Conservation (phyloP, 345 rosid species). For the Euphorbia pulcherrima region DNA sequence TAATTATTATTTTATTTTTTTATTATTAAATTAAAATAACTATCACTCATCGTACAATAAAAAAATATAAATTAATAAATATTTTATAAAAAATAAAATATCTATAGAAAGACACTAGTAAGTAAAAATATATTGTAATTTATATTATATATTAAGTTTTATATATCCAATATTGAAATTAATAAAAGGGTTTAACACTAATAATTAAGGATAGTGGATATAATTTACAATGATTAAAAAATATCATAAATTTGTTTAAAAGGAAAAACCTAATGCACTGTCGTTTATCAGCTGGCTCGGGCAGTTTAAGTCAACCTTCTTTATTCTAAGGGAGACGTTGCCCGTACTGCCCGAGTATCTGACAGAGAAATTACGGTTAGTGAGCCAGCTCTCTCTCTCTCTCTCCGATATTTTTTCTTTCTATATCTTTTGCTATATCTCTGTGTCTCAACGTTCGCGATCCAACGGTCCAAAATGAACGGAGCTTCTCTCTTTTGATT, state of each 20-base stretch:
- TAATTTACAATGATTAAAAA: background rate
- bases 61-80: no score
- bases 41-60: no score
- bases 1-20: no score
- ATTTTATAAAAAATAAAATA: no score
- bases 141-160: no score
- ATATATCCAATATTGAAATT: no score
- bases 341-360: constrained; percentile 31
- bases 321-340: constrained; percentile 10
- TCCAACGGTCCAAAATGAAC: constrained; percentile 59
- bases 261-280: constrained; percentile 14
- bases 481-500: constrained; percentile 24
- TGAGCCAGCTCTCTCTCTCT: constrained; percentile 24
- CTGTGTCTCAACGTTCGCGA: constrained; percentile 43
- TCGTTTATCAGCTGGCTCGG: constrained; percentile 21
- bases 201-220: background rate
- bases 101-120: no score
- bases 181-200: no score
- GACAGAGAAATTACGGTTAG: constrained; percentile 44
- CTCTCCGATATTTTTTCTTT: constrained; percentile 21
- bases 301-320: constrained; percentile 26
- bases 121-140: no score
- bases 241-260: background rate
- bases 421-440: constrained; percentile 31
- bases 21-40: no score